Conservation (phyloP, 495 filamentous ascomycete species). For the Penicillium roqueforti region DNA sequence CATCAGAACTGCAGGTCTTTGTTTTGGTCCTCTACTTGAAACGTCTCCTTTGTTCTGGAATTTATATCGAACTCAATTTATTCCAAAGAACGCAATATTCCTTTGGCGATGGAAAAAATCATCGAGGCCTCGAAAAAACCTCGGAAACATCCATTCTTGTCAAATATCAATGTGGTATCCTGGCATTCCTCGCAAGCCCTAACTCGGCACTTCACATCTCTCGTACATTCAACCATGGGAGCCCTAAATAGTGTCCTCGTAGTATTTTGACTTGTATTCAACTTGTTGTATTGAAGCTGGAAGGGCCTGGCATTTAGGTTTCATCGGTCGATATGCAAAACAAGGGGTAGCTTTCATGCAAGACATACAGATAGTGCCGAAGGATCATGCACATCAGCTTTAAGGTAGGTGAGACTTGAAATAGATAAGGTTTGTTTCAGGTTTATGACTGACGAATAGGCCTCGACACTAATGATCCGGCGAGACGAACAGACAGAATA, state of each 20-base stretch:
- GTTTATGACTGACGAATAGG: neutral
- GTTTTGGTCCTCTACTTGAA: neutral
- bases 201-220: neutral
- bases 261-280: too few species aligned
- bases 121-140: neutral
- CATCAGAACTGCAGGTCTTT: neutral
- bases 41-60: neutral
- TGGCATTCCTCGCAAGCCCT: conserved; percentile 1
- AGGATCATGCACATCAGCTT: neutral
- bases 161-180: neutral
- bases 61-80: neutral
- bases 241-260: neutral
- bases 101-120: neutral
- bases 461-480: neutral
- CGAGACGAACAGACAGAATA: neutral
- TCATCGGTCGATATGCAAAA: neutral
- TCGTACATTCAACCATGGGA: neutral
- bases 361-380: neutral
- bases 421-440: neutral
- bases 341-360: too few species aligned
- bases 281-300: too few species aligned
- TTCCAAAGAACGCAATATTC: neutral
- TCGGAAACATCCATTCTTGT: neutral
- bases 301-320: too few species aligned
- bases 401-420: neutral